Evolutionary conservation across 2,329 filamentous ascomycete genomes (phyloP).

Genomic region (Paracorniculantispora psalliotae): DNA sequence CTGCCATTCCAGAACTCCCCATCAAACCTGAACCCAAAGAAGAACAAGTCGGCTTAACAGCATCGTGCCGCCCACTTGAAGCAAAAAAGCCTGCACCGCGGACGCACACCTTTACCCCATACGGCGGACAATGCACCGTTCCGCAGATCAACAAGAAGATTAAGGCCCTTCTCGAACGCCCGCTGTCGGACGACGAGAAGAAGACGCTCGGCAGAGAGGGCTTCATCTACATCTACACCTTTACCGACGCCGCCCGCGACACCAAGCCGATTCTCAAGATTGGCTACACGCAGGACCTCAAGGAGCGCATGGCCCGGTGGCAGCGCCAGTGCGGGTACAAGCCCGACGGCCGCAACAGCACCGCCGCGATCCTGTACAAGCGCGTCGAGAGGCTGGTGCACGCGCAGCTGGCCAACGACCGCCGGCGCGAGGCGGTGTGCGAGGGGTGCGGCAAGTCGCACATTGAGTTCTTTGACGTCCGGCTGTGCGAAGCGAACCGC

Average conservation of each 20-base stretch:
- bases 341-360: conserved; percentile 16
- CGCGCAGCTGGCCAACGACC: conserved; percentile 22
- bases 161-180: conserved; percentile 14
- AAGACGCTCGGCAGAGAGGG: conserved; percentile 13
- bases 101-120: conserved; percentile 20
- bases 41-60: too few relatives aligned
- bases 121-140: conserved; percentile 5
- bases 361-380: conserved; percentile 18
- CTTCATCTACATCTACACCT: conserved; percentile 23
- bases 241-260: conserved; percentile 16
- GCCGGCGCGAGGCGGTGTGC: conserved; percentile 23
- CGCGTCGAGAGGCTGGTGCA: conserved; percentile 28
- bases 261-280: conserved; percentile 25
- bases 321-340: conserved; percentile 22
- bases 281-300: conserved; percentile 21
- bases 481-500: conserved; percentile 13
- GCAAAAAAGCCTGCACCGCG: not conserved
- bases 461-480: conserved; percentile 26
- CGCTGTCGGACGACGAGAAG: not conserved
- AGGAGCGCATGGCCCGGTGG: conserved; percentile 22
- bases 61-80: not conserved
- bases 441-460: conserved; percentile 20
- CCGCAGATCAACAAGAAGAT: conserved; percentile 18
- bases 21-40: not conserved
- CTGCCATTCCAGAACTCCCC: not conserved